phyloP scores from a whole-genome alignment of 2,329 filamentous ascomycete genomes.

The Ampelomyces quisqualis region DNA sequence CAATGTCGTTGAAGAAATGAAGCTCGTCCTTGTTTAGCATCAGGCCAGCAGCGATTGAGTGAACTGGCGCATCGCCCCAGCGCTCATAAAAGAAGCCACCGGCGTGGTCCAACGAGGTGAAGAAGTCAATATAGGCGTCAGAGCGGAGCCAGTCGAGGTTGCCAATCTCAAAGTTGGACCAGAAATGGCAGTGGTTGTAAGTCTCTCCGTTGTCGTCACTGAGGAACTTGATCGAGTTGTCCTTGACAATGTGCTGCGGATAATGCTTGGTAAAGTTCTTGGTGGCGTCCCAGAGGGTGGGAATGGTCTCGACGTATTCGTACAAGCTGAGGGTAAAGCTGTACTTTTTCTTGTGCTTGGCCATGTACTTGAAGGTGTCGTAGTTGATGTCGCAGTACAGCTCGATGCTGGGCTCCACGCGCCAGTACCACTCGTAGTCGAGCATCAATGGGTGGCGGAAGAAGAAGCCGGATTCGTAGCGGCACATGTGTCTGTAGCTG shows the following conservation, averaged over 20 bases:
- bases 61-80: slow-evolving; percentile 96
- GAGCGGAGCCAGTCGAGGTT: slow-evolving; percentile 92
- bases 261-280: slow-evolving; percentile 92
- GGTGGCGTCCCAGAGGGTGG: slow-evolving; percentile 90
- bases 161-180: slow-evolving; percentile 99
- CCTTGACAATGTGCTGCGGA: slow-evolving; percentile 81
- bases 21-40: slow-evolving; percentile 90
- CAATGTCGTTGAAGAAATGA: slow-evolving; percentile 99
- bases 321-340: slow-evolving; percentile 93
- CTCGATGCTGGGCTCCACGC: slow-evolving; percentile 94
- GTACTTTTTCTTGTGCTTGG: slow-evolving; percentile 96
- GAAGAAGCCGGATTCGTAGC: slow-evolving; percentile 98
- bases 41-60: slow-evolving; percentile 90
- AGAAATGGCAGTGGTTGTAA: slow-evolving; percentile 98
- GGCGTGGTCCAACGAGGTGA: slow-evolving; percentile 80
- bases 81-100: slow-evolving; percentile 99
- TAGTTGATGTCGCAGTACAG: slow-evolving; percentile 95
- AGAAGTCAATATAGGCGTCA: slow-evolving; percentile 85
- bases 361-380: slow-evolving; percentile 96
- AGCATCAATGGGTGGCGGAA: slow-evolving; percentile 92
- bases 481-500: slow-evolving; percentile 99
- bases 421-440: slow-evolving; percentile 99
- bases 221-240: slow-evolving; percentile 87
- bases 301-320: slow-evolving; percentile 95
- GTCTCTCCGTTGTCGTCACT: slow-evolving; percentile 87